Evolutionary conservation across 257 asterid species (phyloP).

Genomic region (Ocimum tenuiflorum): DNA sequence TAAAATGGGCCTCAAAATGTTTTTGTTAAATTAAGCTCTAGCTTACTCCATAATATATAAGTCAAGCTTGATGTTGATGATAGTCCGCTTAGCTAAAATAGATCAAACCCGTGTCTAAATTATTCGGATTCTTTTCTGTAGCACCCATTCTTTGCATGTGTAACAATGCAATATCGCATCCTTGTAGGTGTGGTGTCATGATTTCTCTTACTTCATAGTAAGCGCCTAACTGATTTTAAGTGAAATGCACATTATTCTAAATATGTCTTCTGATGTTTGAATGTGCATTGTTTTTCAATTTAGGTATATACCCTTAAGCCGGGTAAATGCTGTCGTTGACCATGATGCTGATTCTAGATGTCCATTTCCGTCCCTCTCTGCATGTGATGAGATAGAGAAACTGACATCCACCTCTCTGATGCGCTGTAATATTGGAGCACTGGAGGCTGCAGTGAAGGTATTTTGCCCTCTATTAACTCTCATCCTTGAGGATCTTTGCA

Average conservation of each 20-base stretch:
- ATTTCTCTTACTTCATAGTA: too few species aligned
- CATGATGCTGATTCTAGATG: conserved; percentile 32
- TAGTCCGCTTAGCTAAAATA: too few species aligned
- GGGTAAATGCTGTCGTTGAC: conserved; percentile 39
- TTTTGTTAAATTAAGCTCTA: too few species aligned
- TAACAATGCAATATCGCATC: too few species aligned
- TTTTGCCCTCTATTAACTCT: background rate
- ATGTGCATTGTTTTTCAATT: background rate
- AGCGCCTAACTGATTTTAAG: background rate
- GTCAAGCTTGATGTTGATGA: too few species aligned
- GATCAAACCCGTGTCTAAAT: too few species aligned
- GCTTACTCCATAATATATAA: too few species aligned
- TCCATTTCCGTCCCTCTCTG: conserved; percentile 63
- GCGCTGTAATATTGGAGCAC: conserved; percentile 66
- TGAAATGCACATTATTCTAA: background rate
- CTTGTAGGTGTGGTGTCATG: too few species aligned
- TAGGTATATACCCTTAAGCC: conserved; percentile 83
- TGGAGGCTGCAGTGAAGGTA: conserved; percentile 74
- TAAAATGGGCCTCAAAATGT: too few species aligned
- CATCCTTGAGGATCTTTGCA: background rate
- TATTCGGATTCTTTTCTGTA: too few species aligned
- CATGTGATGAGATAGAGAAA: conserved; percentile 50
- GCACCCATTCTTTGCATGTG: too few species aligned
- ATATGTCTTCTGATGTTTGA: background rate
- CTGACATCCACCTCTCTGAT: conserved; percentile 52